Conservation (phyloP, 2,329 filamentous ascomycete genomes). For the Cucurbitaria berberidis region DNA sequence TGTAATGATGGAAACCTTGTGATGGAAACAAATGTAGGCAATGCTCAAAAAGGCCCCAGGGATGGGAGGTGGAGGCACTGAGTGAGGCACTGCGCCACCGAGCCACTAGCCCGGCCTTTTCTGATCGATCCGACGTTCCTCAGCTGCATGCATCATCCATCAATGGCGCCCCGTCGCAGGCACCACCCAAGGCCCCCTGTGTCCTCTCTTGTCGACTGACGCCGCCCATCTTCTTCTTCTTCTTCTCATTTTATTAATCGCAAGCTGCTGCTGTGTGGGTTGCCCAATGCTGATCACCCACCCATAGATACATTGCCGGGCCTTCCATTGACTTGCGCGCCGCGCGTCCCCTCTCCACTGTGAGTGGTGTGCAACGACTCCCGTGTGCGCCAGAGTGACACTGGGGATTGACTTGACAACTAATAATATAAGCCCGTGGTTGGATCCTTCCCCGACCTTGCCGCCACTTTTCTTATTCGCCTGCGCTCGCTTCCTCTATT, state of each 20-base stretch:
- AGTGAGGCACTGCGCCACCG: too few species aligned
- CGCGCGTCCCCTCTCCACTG: constrained; percentile 22
- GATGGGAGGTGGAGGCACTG: too few species aligned
- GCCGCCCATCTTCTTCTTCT: too few species aligned
- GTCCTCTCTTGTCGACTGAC: too few species aligned
- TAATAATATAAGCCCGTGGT: too few species aligned
- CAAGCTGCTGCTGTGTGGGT: background rate
- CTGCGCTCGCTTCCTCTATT: background rate
- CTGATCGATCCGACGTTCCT: background rate
- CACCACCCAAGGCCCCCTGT: constrained; percentile 4
- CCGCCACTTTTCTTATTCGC: too few species aligned
- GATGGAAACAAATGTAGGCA: too few species aligned
- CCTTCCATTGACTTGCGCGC: constrained; percentile 9
- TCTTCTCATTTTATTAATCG: too few species aligned
- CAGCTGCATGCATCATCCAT: constrained; percentile 5
- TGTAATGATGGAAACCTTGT: too few species aligned
- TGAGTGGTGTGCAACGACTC: constrained; percentile 13
- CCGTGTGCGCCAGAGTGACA: background rate
- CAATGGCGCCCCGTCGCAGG: too few species aligned
- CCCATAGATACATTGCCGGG: constrained; percentile 2
- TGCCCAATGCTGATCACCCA: background rate
- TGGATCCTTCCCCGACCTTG: too few species aligned
- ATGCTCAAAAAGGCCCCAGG: too few species aligned
- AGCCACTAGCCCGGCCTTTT: constrained; percentile 2
- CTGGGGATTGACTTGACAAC: constrained; percentile 9